A percentile compares a stretch with the other conserved stretches of the same genome.
These are phyloP conservation scores for Posidonia australis DNA, from an alignment of 106 monocot species.

Conservation along the genomic window DNA sequence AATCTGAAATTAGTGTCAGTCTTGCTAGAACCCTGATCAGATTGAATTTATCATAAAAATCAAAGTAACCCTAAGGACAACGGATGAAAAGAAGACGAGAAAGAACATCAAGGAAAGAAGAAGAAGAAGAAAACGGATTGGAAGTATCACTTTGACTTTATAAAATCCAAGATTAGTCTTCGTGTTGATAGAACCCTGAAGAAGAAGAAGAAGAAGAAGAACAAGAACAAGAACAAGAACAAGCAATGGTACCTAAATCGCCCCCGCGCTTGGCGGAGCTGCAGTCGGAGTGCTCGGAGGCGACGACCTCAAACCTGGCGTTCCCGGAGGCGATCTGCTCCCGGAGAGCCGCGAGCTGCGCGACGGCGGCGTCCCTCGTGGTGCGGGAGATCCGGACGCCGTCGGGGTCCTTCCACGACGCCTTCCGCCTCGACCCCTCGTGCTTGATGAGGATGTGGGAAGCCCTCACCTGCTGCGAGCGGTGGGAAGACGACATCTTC, in stretches of 20 bases:
- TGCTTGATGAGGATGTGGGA: slow-evolving; percentile 98
- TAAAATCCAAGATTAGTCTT: too few relatives aligned
- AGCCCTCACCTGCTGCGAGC: slow-evolving; percentile 41
- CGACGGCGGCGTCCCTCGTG: slow-evolving; percentile 44
- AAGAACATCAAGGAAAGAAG: too few relatives aligned
- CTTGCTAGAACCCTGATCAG: too few relatives aligned
- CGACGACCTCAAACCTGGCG: slow-evolving; percentile 59
- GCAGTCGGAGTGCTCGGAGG: slow-evolving; percentile 63
- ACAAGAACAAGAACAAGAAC: neutral
- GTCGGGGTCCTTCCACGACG: slow-evolving; percentile 90
- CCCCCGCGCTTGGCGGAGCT: slow-evolving; percentile 96
- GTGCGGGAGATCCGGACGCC: slow-evolving; percentile 56
- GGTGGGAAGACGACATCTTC: slow-evolving; percentile 2
- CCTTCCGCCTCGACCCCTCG: slow-evolving; percentile 85
- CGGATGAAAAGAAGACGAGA: too few relatives aligned
- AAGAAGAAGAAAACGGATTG: too few relatives aligned
- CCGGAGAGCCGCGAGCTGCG: slow-evolving; percentile 31
- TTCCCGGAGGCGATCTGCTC: slow-evolving; percentile 52
- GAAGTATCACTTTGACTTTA: too few relatives aligned
- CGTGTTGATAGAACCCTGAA: neutral
- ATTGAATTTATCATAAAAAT: too few relatives aligned
- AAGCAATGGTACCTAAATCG: slow-evolving; percentile 75
- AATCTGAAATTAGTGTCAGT: too few relatives aligned
- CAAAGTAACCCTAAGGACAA: too few relatives aligned
- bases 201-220: neutral